A percentile compares a stretch with the other conserved stretches of the same genome.
Evolutionary conservation across 768 basidiomycete genomes (phyloP).

Genomic region (Suillus fuscotomentosus): DNA sequence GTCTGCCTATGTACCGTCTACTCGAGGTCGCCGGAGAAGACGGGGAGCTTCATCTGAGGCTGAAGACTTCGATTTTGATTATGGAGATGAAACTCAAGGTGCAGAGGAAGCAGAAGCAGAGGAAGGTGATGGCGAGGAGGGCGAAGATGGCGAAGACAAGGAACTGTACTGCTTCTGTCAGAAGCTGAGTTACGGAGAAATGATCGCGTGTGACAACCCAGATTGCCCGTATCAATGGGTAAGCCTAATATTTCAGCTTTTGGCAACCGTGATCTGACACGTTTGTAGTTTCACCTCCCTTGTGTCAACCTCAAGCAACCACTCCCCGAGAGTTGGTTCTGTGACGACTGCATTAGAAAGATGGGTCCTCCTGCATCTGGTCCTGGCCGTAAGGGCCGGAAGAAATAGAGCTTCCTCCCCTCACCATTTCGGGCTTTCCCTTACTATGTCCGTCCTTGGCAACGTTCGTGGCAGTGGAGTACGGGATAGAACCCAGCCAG

Average conservation of each 20-base stretch:
- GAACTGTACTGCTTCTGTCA: conserved; percentile 63
- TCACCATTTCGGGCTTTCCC: background rate
- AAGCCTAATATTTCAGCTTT: conserved; percentile 20
- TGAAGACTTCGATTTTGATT: conserved; percentile 34
- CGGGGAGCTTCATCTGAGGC: conserved; percentile 34
- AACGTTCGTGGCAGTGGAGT: background rate
- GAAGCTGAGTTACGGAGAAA: conserved; percentile 63
- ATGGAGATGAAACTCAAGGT: conserved; percentile 28
- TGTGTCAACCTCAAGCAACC: conserved; percentile 59
- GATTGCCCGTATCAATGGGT: conserved; percentile 63
- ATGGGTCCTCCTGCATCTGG: conserved; percentile 31
- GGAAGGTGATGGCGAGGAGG: conserved; percentile 41
- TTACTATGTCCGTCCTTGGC: background rate
- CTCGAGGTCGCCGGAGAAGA: conserved; percentile 35
- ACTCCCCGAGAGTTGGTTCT: conserved; percentile 59
- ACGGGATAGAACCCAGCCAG: background rate
- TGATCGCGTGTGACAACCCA: conserved; percentile 64
- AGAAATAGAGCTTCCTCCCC: conserved; percentile 28
- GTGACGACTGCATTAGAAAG: conserved; percentile 48
- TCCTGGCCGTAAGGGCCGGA: conserved; percentile 40
- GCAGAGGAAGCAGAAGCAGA: conserved; percentile 32
- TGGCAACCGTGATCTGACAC: conserved; percentile 12
- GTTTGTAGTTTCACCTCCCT: conserved; percentile 55
- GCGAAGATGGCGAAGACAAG: conserved; percentile 56
- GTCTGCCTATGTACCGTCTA: conserved; percentile 25